phyloP scores from a whole-genome alignment of 2,329 filamentous ascomycete genomes.

The Colletotrichum ledebouriae region DNA sequence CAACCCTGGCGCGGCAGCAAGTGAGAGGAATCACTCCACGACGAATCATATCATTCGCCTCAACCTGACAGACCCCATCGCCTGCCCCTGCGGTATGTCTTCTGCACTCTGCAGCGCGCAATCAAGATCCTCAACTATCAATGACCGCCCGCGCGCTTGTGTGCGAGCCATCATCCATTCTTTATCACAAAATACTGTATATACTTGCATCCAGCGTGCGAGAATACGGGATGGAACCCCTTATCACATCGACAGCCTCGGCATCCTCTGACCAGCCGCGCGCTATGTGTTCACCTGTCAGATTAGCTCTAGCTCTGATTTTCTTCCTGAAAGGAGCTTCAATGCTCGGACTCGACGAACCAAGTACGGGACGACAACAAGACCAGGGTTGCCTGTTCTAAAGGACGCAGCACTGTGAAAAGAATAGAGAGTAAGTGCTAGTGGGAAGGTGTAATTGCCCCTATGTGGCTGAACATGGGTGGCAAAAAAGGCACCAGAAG shows the following conservation, averaged over 20 bases:
- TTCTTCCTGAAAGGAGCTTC: conserved; percentile 17
- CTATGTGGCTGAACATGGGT: too few relatives aligned
- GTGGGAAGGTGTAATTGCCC: too few relatives aligned
- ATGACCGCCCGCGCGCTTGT: conserved; percentile 1
- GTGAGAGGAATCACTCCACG: conserved; percentile 3
- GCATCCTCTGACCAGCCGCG: conserved; percentile 1
- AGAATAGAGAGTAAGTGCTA: conserved; percentile 8
- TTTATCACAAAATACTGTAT: too few relatives aligned
- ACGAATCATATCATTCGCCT: conserved; percentile 22
- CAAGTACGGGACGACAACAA: conserved; percentile 19
- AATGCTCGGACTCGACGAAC: conserved; percentile 25
- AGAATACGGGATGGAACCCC: neutral
- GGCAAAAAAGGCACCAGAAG: too few relatives aligned
- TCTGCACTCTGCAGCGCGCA: conserved; percentile 15
- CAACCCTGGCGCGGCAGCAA: conserved; percentile 33
- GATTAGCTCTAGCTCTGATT: neutral
- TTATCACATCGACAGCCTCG: neutral
- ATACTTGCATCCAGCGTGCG: neutral
- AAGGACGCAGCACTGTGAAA: conserved; percentile 15
- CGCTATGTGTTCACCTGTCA: neutral
- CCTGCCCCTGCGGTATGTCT: conserved; percentile 29
- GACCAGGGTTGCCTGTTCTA: conserved; percentile 30
- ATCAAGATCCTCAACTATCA: conserved; percentile 16
- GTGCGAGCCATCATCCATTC: too few relatives aligned
- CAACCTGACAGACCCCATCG: conserved; percentile 33